Evolutionary conservation across 2,329 filamentous ascomycete genomes (phyloP).

Genomic region (Seiridium cupressi): DNA sequence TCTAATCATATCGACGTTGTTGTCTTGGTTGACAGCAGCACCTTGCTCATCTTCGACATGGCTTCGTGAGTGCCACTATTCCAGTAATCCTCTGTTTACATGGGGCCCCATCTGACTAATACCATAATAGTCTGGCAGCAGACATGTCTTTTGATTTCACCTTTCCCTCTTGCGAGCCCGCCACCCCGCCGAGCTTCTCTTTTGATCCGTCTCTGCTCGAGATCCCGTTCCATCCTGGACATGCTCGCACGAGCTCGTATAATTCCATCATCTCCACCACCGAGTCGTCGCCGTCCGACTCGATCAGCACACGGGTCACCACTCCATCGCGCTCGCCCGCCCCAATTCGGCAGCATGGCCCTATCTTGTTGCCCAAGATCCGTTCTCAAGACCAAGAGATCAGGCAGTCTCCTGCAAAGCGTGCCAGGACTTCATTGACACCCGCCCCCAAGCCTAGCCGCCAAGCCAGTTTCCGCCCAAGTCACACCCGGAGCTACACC

Average conservation of each 20-base stretch:
- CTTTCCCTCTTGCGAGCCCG: conserved; percentile 52
- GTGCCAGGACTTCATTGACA: conserved; percentile 53
- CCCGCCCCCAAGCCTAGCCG: conserved; percentile 30
- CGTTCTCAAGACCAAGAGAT: conserved; percentile 79
- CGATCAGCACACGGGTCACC: conserved; percentile 64
- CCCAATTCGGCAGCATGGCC: conserved; percentile 75
- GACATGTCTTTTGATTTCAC: conserved; percentile 62
- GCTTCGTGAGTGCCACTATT: conserved; percentile 36
- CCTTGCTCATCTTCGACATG: conserved; percentile 30
- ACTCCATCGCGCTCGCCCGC: conserved; percentile 66
- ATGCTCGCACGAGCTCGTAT: conserved; percentile 64
- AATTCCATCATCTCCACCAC: conserved; percentile 63
- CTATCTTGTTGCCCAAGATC: conserved; percentile 81
- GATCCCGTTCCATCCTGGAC: conserved; percentile 50
- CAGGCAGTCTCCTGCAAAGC: conserved; percentile 55
- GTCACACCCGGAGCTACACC: conserved; percentile 58
- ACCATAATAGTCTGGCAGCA: conserved; percentile 53
- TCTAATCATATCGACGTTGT: conserved; percentile 23
- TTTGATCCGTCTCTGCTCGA: conserved; percentile 58
- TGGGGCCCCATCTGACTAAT: conserved; percentile 24
- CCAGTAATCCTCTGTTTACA: neutral
- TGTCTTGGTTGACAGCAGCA: conserved; percentile 24
- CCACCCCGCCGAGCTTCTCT: conserved; percentile 49
- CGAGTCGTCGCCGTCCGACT: conserved; percentile 64
- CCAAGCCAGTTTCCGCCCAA: conserved; percentile 36